These are phyloP conservation scores for Mycena alexandri DNA, from an alignment of 768 basidiomycete species.

Conservation along the genomic window DNA sequence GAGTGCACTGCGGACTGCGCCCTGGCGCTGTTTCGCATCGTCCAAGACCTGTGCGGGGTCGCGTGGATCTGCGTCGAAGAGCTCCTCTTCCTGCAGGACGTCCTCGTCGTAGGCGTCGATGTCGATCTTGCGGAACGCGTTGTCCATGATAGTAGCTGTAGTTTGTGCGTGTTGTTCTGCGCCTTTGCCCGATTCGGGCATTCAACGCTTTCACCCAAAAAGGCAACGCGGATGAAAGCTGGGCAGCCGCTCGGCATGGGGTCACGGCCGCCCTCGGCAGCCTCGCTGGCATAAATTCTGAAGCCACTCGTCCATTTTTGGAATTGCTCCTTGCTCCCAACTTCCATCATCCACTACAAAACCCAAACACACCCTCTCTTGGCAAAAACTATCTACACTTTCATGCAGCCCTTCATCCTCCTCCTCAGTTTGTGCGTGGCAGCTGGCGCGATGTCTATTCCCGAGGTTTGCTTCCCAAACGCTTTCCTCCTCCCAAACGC, in stretches of 20 bases:
- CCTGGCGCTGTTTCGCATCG: conserved; percentile 83
- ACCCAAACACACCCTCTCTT: no score
- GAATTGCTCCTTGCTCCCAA: no score
- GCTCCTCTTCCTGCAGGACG: conserved; percentile 83
- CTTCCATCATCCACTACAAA: no score
- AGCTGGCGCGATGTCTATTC: not conserved
- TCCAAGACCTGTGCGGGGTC: conserved; percentile 78
- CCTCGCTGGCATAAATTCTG: not conserved
- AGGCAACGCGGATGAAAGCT: no score
- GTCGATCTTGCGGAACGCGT: conserved; percentile 91
- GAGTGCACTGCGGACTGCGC: conserved; percentile 77
- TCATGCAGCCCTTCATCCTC: no score
- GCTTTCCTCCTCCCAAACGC: not conserved
- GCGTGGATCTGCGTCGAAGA: conserved; percentile 89
- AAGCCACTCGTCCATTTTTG: not conserved
- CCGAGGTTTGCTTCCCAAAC: not conserved
- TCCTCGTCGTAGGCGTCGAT: conserved; percentile 96
- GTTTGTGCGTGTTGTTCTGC: conserved; percentile 14
- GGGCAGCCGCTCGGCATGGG: no score
- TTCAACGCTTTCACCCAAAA: no score
- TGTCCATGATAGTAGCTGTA: conserved; percentile 49
- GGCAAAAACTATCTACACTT: no score
- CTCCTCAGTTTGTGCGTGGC: no score
- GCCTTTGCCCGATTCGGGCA: not conserved
- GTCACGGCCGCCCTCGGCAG: not conserved